Base-by-base conservation (phyloP, 495 filamentous ascomycete species). In the Lasiosphaeris hirsuta region DNA sequence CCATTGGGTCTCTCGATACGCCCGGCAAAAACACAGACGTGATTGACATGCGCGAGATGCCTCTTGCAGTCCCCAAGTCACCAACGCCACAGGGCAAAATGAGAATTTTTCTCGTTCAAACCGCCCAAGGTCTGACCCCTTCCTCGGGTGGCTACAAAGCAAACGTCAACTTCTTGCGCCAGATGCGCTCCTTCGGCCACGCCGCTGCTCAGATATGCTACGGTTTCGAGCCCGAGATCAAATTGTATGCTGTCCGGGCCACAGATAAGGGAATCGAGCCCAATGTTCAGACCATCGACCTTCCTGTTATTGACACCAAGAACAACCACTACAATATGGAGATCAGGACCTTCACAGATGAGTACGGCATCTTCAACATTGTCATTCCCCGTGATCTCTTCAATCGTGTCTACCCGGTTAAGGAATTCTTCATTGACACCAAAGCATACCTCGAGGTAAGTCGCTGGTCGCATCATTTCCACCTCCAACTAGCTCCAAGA, bases 131-230 rank as follows among this genome's bases (percentile, higher is more conserved):
- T 19, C 51, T 70, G 39, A 57, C 59, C 9, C 66, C 68, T 10
- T 70, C 68, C 9, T 70, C 68, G 18, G 68, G 68, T 37, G 68
- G 68, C 9, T 70, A 63, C 62, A 69, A 69, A 54, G 61, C 66
- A 10, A 70, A 70, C 49, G 13, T 64, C 52, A 60, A 42, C 45
- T 58, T 70, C 7, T 64, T 70, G 2, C 66, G 58, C 15, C 51
- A 51, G 17, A 58, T 70, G 7, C 15, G 48, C 46, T 18, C 5
- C 10, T n/a, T 49, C 7, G 66, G 63, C 4, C 63, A 69, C 11
- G 57, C 36, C 0, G 38, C 46, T 0, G 63, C 66, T 15, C 68
- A 70, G 40, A 63, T 69, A 44, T 69, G 66, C 51, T 70, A 69
- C 34, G 66, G 57, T 33, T 38, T 40, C 7, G 54, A 61, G 1